A percentile compares a stretch with the other conserved stretches of the same genome.
Evolutionary conservation across 768 basidiomycete species (phyloP).

Genomic region (Tephrocybe sp.): DNA sequence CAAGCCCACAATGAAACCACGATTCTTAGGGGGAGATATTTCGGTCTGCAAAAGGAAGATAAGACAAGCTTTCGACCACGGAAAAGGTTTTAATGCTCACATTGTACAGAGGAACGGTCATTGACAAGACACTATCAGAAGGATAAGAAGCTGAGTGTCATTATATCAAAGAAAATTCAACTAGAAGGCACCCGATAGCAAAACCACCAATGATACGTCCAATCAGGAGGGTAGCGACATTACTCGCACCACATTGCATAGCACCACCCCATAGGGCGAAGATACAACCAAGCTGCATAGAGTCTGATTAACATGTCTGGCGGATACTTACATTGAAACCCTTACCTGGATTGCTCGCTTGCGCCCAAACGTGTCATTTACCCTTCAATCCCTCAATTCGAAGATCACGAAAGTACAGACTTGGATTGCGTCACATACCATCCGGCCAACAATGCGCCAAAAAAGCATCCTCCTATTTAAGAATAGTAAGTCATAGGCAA

Average conservation of each 20-base stretch:
- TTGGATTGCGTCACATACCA: conserved; percentile 38
- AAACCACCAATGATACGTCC: conserved; percentile 58
- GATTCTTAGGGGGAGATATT: conserved; percentile 59
- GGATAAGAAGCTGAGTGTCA: not conserved
- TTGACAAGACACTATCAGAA: conserved; percentile 48
- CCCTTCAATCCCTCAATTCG: conserved; percentile 24
- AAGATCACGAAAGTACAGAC: not conserved
- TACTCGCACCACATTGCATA: conserved; percentile 59
- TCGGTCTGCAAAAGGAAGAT: conserved; percentile 42
- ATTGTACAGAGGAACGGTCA: conserved; percentile 56
- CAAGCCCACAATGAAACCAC: conserved; percentile 61
- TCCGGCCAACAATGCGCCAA: conserved; percentile 49
- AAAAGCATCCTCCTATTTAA: conserved; percentile 46
- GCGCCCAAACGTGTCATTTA: conserved; percentile 48
- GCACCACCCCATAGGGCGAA: conserved; percentile 55
- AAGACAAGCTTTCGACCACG: not conserved
- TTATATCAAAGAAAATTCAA: not conserved
- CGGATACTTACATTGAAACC: not conserved
- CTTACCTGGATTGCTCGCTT: conserved; percentile 52
- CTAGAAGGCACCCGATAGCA: conserved; percentile 46
- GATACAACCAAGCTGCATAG: conserved; percentile 35
- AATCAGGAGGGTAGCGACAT: conserved; percentile 49
- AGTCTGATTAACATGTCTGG: not conserved
- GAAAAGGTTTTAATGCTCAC: conserved; percentile 23
- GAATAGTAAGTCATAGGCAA: not conserved